phyloP scores from a whole-genome alignment of 139 green algal species.

The Eudorina sp. region DNA sequence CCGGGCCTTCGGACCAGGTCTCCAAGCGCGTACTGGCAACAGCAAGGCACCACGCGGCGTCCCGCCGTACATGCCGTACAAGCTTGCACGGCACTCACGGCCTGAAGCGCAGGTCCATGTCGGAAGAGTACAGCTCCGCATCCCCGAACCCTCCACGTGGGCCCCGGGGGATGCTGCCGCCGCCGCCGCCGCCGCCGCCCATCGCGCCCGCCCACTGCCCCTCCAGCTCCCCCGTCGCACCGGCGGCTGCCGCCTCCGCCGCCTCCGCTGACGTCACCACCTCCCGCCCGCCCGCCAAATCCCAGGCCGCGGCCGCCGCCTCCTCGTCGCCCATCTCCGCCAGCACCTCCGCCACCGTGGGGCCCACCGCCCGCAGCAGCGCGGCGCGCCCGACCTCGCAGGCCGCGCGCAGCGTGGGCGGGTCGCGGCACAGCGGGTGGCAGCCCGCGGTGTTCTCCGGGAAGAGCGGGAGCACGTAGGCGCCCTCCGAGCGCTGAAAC shows the following conservation, averaged over 20 bases:
- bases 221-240: neutral
- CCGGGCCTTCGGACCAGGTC: too few relatives aligned
- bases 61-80: too few relatives aligned
- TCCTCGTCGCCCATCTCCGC: neutral
- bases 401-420: constrained; percentile 60
- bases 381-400: constrained; percentile 66
- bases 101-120: constrained; percentile 24
- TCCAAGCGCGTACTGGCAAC: too few relatives aligned
- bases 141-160: constrained; percentile 1
- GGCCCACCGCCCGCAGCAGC: constrained; percentile 47
- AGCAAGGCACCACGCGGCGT: too few relatives aligned
- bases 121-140: neutral
- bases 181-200: neutral
- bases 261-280: neutral
- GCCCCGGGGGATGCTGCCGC: too few relatives aligned
- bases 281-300: too few relatives aligned
- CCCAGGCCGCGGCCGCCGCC: neutral
- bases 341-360: neutral
- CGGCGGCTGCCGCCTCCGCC: neutral
- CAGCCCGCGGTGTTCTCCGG: constrained; percentile 54
- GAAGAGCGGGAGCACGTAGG: constrained; percentile 60
- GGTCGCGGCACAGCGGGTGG: constrained; percentile 74
- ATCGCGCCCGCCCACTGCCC: neutral
- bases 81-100: too few relatives aligned
- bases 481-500: constrained; percentile 16